Conservation (phyloP, 1,284 basidiomycete genomes). For the Somion occarium region DNA sequence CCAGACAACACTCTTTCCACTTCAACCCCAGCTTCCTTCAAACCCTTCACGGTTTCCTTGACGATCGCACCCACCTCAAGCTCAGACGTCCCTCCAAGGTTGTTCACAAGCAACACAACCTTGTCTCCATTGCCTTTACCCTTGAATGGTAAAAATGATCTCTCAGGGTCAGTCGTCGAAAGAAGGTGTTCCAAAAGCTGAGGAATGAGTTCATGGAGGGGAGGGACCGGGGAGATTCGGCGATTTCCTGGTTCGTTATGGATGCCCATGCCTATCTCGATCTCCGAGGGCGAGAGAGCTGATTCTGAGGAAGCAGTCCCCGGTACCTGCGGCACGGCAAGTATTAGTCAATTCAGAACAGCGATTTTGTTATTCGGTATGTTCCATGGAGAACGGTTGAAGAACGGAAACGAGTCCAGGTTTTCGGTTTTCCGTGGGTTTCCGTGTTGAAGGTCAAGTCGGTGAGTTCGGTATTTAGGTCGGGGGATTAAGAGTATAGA, state of each 20-base stretch:
- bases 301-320: constrained; percentile 65
- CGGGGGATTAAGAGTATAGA: neutral
- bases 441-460: no score
- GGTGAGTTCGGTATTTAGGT: no score
- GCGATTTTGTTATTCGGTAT: neutral
- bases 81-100: constrained; percentile 82
- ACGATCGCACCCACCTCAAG: constrained; percentile 78
- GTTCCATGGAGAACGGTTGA: neutral
- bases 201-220: constrained; percentile 65
- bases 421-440: neutral
- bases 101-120: constrained; percentile 72
- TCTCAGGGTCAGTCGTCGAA: constrained; percentile 72
- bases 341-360: neutral
- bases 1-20: constrained; percentile 69
- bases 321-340: constrained; percentile 52
- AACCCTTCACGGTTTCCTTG: constrained; percentile 51
- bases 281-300: constrained; percentile 60
- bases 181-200: constrained; percentile 72
- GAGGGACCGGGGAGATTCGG: constrained; percentile 67
- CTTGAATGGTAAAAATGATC: constrained; percentile 82
- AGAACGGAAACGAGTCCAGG: neutral
- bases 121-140: constrained; percentile 53
- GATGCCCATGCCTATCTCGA: constrained; percentile 88
- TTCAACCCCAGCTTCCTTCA: constrained; percentile 52
- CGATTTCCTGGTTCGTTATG: constrained; percentile 88